A percentile compares a stretch with the other conserved stretches of the same genome.
These are phyloP conservation scores for Tirmania nivea DNA, from an alignment of 495 filamentous ascomycete genomes.

Conservation along the genomic window DNA sequence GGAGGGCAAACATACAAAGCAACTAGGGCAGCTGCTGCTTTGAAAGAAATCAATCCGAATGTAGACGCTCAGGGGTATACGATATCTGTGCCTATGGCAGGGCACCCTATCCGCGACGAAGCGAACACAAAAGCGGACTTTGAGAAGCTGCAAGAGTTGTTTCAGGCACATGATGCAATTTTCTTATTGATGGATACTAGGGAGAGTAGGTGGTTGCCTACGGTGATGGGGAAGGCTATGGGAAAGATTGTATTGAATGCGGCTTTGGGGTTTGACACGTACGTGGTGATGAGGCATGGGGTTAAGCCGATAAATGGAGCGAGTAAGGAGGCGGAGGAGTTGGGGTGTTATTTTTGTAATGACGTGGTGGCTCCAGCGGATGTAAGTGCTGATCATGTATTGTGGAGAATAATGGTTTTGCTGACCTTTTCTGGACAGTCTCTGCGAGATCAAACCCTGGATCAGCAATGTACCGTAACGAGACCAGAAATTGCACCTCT, in stretches of 20 bases:
- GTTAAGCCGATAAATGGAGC: slow-evolving; percentile 22
- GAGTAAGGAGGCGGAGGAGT: slow-evolving; percentile 32
- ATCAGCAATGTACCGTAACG: slow-evolving; percentile 96
- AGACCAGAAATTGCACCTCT: slow-evolving; percentile 80
- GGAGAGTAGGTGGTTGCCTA: slow-evolving; percentile 91
- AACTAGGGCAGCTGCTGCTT: slow-evolving; percentile 50
- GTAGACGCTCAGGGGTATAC: slow-evolving; percentile 57
- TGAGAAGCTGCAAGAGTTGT: slow-evolving; percentile 44
- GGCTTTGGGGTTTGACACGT: slow-evolving; percentile 87
- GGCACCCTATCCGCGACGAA: slow-evolving; percentile 62
- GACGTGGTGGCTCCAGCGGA: slow-evolving; percentile 90
- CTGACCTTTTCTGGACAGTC: slow-evolving; percentile 33
- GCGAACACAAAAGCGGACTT: slow-evolving; percentile 46
- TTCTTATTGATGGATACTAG: slow-evolving; percentile 94
- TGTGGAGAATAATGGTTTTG: neutral
- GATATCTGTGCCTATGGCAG: slow-evolving; percentile 82
- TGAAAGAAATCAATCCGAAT: slow-evolving; percentile 76
- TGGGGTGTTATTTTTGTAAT: slow-evolving; percentile 97
- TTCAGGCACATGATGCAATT: slow-evolving; percentile 75
- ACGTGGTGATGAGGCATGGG: slow-evolving; percentile 92
- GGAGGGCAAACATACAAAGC: slow-evolving; percentile 74
- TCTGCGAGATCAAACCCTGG: slow-evolving; percentile 75
- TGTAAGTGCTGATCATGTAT: too few species aligned
- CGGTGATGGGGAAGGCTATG: slow-evolving; percentile 80
- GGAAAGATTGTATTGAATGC: slow-evolving; percentile 94